A percentile compares a stretch with the other conserved stretches of the same genome.
phyloP scores from a whole-genome alignment of 805 yeast species.

The Myxozyma sirexii region DNA sequence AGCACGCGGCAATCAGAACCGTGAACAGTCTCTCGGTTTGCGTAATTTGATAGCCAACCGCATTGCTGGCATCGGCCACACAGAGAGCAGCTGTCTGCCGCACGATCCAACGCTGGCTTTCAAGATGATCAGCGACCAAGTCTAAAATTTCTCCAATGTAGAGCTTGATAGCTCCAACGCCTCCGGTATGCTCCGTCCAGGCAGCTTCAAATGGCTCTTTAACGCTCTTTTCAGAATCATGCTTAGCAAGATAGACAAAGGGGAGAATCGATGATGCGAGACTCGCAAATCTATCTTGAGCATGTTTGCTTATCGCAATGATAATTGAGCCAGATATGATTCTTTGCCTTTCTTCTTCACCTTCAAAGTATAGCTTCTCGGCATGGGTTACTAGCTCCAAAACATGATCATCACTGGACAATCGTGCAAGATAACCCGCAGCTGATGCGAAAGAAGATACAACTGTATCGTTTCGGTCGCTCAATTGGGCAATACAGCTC shows the following conservation, averaged over 20 bases:
- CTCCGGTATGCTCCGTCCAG: slow-evolving; percentile 83
- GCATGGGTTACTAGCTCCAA: slow-evolving; percentile 58
- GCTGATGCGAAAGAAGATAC: slow-evolving; percentile 76
- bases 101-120: slow-evolving; percentile 61
- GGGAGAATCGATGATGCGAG: slow-evolving; percentile 73
- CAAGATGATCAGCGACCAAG: slow-evolving; percentile 54
- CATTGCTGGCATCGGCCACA: slow-evolving; percentile 59
- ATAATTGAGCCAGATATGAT: slow-evolving; percentile 42
- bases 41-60: slow-evolving; percentile 42
- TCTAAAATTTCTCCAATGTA: slow-evolving; percentile 69
- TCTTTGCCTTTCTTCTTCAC: slow-evolving; percentile 50
- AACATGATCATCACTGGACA: slow-evolving; percentile 57
- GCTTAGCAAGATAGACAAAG: slow-evolving; percentile 73
- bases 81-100: slow-evolving; percentile 73
- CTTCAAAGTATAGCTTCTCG: slow-evolving; percentile 60
- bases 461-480: slow-evolving; percentile 72
- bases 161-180: slow-evolving; percentile 65
- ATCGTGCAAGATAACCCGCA: slow-evolving; percentile 73
- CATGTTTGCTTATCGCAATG: slow-evolving; percentile 66
- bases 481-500: slow-evolving; percentile 59
- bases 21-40: slow-evolving; percentile 49
- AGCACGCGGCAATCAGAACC: slow-evolving; percentile 59
- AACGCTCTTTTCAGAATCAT: slow-evolving; percentile 58
- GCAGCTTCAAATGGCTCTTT: slow-evolving; percentile 56
- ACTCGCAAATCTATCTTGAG: slow-evolving; percentile 66